phyloP scores from a whole-genome alignment of 441 rosid species.

The Sinapis alba region DNA sequence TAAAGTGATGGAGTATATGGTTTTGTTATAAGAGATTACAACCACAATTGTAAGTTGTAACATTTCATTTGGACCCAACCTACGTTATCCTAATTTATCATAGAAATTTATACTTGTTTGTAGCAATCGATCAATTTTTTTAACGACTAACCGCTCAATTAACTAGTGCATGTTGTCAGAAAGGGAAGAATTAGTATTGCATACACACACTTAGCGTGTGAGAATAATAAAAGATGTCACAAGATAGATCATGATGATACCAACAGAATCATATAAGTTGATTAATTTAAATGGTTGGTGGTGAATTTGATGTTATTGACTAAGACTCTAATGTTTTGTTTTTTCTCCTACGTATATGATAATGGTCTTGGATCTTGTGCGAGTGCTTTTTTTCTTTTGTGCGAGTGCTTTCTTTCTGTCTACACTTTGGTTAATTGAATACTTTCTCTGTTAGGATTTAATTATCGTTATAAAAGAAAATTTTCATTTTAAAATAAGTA shows the following conservation, averaged over 20 bases:
- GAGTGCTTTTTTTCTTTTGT: constrained; percentile 40
- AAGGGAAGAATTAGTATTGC: not conserved
- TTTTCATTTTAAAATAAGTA: too few relatives aligned
- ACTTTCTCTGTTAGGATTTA: too few relatives aligned
- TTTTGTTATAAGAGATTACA: not conserved
- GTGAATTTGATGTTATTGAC: constrained; percentile 41
- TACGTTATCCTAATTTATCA: not conserved
- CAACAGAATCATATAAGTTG: constrained; percentile 26
- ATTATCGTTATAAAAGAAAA: too few relatives aligned
- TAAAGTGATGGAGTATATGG: not conserved
- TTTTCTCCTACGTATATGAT: not conserved
- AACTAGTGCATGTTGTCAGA: not conserved
- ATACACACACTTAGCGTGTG: constrained; percentile 2
- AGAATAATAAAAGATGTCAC: constrained; percentile 10
- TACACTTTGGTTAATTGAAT: constrained; percentile 16
- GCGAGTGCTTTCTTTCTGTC: constrained; percentile 37
- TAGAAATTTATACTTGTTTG: not conserved
- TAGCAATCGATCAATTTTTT: not conserved
- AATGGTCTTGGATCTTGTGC: constrained; percentile 49
- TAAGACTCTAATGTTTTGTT: constrained; percentile 25
- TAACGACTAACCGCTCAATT: not conserved
- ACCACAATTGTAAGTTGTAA: not conserved
- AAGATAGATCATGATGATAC: constrained; percentile 25
- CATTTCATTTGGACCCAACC: not conserved
- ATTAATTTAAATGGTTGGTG: constrained; percentile 31